Conservation (phyloP, 139 green algal species). For the Haematococcus lacustris region DNA sequence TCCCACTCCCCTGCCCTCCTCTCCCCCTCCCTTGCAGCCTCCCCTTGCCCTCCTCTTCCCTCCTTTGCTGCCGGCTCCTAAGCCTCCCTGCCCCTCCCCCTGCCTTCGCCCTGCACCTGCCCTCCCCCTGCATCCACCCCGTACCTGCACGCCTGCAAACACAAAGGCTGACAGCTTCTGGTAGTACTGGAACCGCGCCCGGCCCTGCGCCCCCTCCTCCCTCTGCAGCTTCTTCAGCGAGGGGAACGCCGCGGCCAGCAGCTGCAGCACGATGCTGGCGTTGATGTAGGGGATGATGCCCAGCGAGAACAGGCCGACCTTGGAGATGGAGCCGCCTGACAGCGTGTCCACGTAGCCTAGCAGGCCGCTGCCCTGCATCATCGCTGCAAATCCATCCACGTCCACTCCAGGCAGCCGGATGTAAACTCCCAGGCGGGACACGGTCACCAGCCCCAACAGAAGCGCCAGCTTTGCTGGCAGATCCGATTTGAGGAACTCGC, state of each 20-base stretch:
- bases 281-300: constrained; percentile 99
- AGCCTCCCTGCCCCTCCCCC: too few relatives aligned
- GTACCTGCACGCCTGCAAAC: constrained; percentile 78
- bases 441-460: constrained; percentile 72
- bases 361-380: constrained; percentile 62
- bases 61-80: too few relatives aligned
- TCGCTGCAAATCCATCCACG: constrained; percentile 70
- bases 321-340: constrained; percentile 68
- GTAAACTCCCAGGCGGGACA: constrained; percentile 90
- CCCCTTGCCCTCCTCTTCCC: too few relatives aligned
- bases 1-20: too few relatives aligned
- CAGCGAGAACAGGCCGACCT: constrained; percentile 94
- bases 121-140: too few relatives aligned
- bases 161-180: constrained; percentile 78
- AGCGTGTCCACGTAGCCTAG: constrained; percentile 93
- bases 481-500: constrained; percentile 56
- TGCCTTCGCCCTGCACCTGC: too few relatives aligned
- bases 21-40: too few relatives aligned
- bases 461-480: constrained; percentile 71
- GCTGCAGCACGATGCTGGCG: constrained; percentile 88
- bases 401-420: constrained; percentile 88
- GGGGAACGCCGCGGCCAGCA: constrained; percentile 82
- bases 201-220: constrained; percentile 85
- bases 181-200: constrained; percentile 86
- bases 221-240: constrained; percentile 90